Conservation (phyloP, 768 basidiomycete genomes). For the Naematelia aurantialba region DNA sequence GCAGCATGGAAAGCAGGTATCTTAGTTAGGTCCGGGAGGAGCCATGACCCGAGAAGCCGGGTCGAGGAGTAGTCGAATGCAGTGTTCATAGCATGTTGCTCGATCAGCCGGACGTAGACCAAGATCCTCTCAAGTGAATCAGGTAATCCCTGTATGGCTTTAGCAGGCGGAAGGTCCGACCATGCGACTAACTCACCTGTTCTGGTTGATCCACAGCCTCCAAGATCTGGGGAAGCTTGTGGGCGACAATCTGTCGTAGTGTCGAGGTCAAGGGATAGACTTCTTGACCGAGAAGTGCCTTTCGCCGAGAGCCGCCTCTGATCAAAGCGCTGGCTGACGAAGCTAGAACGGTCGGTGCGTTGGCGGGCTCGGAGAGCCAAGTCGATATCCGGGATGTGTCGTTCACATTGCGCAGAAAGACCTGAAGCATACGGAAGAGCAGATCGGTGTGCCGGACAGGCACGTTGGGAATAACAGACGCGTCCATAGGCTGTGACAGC, state of each 20-base stretch:
- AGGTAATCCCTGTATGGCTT: neutral
- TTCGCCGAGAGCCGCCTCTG: conserved; percentile 17
- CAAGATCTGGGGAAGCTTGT: neutral
- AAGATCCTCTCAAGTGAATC: conserved; percentile 18
- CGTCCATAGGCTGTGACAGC: conserved; percentile 19
- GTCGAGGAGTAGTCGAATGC: conserved; percentile 66
- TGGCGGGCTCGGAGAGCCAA: conserved; percentile 20
- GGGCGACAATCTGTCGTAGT: conserved; percentile 1
- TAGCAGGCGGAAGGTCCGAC: neutral
- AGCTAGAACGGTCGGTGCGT: conserved; percentile 24
- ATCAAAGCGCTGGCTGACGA: conserved; percentile 12
- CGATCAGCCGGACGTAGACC: conserved; percentile 52
- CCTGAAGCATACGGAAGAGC: conserved; percentile 16
- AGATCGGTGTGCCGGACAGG: neutral
- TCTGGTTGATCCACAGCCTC: neutral
- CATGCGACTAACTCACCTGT: neutral
- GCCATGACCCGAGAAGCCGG: conserved; percentile 60
- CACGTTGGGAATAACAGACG: conserved; percentile 23
- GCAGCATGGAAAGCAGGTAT: conserved; percentile 10
- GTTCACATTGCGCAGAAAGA: conserved; percentile 18
- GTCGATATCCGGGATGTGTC: conserved; percentile 1
- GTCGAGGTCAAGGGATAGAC: conserved; percentile 22
- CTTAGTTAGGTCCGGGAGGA: conserved; percentile 54
- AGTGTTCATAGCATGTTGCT: conserved; percentile 50
- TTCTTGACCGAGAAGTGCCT: conserved; percentile 15